phyloP scores from a whole-genome alignment of 805 yeast genomes.

The Candida sithepensis region DNA sequence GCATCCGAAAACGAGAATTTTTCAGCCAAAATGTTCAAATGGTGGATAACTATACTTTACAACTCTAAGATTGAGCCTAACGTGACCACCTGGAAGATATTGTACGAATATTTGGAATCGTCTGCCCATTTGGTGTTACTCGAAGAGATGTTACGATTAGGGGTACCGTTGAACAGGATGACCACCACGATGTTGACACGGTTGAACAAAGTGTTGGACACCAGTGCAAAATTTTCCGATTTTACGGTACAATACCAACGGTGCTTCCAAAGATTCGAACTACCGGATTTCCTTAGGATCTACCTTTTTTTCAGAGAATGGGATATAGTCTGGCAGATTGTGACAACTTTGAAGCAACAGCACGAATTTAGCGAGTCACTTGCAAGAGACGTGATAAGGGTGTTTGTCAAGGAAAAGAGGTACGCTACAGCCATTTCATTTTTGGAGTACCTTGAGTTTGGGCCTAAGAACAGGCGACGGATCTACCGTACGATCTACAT shows the following conservation, averaged over 20 bases:
- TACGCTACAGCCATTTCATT: neutral
- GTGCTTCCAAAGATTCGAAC: neutral
- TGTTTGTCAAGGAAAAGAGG: neutral
- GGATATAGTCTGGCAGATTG: neutral
- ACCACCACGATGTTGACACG: neutral
- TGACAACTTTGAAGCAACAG: neutral
- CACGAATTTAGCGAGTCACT: neutral
- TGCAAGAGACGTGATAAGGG: neutral
- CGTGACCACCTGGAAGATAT: neutral
- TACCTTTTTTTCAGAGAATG: neutral
- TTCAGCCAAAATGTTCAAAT: neutral
- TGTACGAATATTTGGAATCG: neutral
- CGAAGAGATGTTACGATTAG: neutral
- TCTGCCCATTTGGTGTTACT: neutral
- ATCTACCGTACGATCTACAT: neutral
- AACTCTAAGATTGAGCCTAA: neutral
- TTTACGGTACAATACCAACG: neutral
- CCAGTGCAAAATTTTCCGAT: neutral
- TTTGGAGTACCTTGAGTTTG: neutral
- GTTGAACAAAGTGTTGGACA: neutral
- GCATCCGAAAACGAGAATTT: neutral
- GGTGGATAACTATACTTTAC: neutral
- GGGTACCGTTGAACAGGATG: neutral
- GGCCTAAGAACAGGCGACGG: neutral
- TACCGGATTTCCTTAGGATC: neutral